Evolutionary conservation across 768 basidiomycete genomes (phyloP).

Genomic region (Coprinellus micaceus): DNA sequence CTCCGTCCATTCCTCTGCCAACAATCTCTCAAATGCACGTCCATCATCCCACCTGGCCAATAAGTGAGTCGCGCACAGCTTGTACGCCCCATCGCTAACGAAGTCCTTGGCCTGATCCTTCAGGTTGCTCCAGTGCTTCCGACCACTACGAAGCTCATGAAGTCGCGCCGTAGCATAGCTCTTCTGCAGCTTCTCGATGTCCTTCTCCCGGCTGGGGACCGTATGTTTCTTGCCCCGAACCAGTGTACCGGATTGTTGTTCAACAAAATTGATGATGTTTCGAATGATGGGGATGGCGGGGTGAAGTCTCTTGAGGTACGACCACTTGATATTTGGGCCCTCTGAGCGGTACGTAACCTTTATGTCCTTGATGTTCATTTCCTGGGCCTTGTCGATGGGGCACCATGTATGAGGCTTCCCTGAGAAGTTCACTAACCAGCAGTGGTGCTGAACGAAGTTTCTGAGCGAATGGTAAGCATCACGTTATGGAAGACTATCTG

Average conservation of each 20-base stretch:
- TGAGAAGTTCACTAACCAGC: conserved; percentile 30
- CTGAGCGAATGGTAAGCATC: conserved; percentile 25
- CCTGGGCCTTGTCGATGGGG: conserved; percentile 30
- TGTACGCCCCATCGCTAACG: neutral
- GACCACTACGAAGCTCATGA: neutral
- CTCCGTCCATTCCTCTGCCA: neutral
- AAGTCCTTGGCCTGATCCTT: neutral
- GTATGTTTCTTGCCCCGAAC: conserved; percentile 24
- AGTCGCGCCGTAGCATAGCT: neutral
- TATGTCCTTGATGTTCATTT: conserved; percentile 34
- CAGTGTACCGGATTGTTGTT: conserved; percentile 23
- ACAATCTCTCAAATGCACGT: neutral
- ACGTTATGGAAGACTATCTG: conserved; percentile 11
- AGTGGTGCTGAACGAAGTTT: conserved; percentile 24
- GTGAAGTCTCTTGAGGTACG: conserved; percentile 28
- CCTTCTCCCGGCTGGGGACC: conserved; percentile 16
- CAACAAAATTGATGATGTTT: conserved; percentile 20
- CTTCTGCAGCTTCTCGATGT: neutral
- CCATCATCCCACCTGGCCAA: neutral
- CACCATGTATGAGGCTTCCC: conserved; percentile 21
- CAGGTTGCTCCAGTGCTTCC: neutral
- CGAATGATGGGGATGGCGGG: conserved; percentile 29
- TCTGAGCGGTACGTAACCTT: conserved; percentile 32
- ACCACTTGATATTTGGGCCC: conserved; percentile 30
- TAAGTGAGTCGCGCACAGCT: neutral